Percentiles rank a stretch among this genome's conserved stretches.
phyloP scores from a whole-genome alignment of 1,284 basidiomycete species.

The Ganoderma multipileum region DNA sequence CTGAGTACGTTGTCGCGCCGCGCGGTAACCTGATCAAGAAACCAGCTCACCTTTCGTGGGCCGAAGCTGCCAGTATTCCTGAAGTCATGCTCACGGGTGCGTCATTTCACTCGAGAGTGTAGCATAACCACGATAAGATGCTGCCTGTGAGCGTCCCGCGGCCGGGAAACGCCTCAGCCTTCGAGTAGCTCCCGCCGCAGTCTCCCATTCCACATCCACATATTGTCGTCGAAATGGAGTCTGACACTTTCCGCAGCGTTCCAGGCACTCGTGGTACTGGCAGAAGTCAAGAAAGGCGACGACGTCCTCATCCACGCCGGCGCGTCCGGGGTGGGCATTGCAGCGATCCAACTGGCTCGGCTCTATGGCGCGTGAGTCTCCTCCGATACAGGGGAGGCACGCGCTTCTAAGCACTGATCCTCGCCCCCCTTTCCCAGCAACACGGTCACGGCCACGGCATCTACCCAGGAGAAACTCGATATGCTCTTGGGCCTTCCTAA shows the following conservation, averaged over 20 bases:
- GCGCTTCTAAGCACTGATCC: slow-evolving; percentile 18
- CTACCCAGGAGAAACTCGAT: slow-evolving; percentile 83
- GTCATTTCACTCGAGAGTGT: background rate
- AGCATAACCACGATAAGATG: background rate
- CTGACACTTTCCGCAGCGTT: slow-evolving; percentile 59
- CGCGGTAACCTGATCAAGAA: slow-evolving; percentile 80
- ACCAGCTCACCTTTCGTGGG: slow-evolving; percentile 80
- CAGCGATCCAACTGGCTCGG: slow-evolving; percentile 90
- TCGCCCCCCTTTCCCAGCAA: slow-evolving; percentile 49
- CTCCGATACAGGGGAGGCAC: slow-evolving; percentile 5
- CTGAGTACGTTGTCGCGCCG: slow-evolving; percentile 82
- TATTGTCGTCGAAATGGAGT: background rate
- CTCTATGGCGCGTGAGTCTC: slow-evolving; percentile 73
- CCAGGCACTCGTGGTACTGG: slow-evolving; percentile 80
- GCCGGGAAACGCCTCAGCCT: background rate
- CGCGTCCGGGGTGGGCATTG: slow-evolving; percentile 90
- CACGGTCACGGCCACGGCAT: slow-evolving; percentile 86
- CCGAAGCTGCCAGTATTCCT: slow-evolving; percentile 85
- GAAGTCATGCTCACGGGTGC: slow-evolving; percentile 88
- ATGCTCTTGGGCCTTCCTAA: slow-evolving; percentile 73
- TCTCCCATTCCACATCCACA: background rate
- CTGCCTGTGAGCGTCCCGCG: background rate
- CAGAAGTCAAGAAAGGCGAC: slow-evolving; percentile 74
- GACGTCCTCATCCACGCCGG: slow-evolving; percentile 90
- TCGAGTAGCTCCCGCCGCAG: background rate